Base-by-base conservation (phyloP, 108 stramenopile species). In the Skeletonema tropicum region DNA sequence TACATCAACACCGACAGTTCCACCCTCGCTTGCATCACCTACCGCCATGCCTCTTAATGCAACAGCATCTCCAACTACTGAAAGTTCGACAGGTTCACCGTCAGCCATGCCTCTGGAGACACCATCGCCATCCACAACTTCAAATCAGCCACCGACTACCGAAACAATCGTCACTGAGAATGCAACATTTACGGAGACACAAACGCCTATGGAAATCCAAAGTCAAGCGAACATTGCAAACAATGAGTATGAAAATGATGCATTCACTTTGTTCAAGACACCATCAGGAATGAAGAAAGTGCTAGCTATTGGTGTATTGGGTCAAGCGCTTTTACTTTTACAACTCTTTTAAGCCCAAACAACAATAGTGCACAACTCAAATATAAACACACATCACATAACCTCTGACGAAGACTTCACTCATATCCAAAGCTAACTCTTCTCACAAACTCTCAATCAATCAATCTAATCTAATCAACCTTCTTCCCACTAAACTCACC, bases 401-500 rank as follows among this genome's bases (percentile, higher is more conserved):
- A 42, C 42, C 0, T 35, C 35, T 6, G 35, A 35, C 35, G 8
- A 35, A 5, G 8, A 41, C n/a, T n/a, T n/a, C n/a, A n/a, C n/a
- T n/a, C n/a, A n/a, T n/a, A n/a, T n/a, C n/a, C n/a, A n/a, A n/a
- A n/a, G n/a, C n/a, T n/a, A n/a, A n/a, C n/a, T n/a, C n/a, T n/a
- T n/a, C n/a, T n/a, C n/a, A n/a, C n/a, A n/a, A n/a, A n/a, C 39
- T 41, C 26, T 41, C 39, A 41, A 3, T 41, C 42, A n/a, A 23
- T 69, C 57, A 76, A 68, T n/a, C n/a, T n/a, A n/a, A n/a, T n/a
- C n/a, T n/a, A n/a, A n/a, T 76, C 75, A 57, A 76, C 66, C 35
- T 76, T 76, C 19, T 76, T 60, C 35, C 67, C 25, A 48, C 39
- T 66, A n/a, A 35, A 33, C 6, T 33, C 64, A 6, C 46, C 33